Conservation (phyloP, 768 basidiomycete genomes). For the Agaricus bisporus region DNA sequence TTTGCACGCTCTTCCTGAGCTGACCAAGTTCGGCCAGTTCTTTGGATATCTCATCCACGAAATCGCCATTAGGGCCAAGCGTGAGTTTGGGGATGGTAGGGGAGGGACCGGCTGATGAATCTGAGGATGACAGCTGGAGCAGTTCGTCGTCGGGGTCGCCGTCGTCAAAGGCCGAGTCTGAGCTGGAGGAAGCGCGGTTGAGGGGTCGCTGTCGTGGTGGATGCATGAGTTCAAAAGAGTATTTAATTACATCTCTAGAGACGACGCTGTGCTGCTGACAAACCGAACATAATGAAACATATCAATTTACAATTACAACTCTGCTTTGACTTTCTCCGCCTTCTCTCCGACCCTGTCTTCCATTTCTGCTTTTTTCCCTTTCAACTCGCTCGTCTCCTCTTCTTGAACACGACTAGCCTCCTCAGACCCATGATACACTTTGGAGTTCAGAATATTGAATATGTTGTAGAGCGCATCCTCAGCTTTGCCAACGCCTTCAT, state of each 20-base stretch:
- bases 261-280: conserved; percentile 10
- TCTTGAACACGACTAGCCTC: conserved; percentile 1
- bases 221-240: conserved; percentile 4
- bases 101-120: conserved; percentile 28
- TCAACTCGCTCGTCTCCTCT: background rate
- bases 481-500: conserved; percentile 60
- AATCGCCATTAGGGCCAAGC: background rate
- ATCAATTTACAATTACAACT: conserved; percentile 9
- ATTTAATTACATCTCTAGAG: conserved; percentile 1
- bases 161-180: conserved; percentile 13
- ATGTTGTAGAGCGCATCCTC: conserved; percentile 67
- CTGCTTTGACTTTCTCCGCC: conserved; percentile 16
- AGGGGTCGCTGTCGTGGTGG: conserved; percentile 8
- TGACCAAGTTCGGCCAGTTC: conserved; percentile 64
- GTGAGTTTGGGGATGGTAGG: conserved; percentile 12
- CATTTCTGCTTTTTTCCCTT: background rate
- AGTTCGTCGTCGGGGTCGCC: conserved; percentile 33
- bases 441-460: conserved; percentile 39
- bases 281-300: conserved; percentile 2
- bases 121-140: conserved; percentile 34
- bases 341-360: background rate
- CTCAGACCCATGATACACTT: conserved; percentile 20
- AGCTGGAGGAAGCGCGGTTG: conserved; percentile 6
- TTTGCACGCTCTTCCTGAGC: conserved; percentile 65
- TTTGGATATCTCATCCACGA: conserved; percentile 53